Conservation (phyloP, 2,329 filamentous ascomycete genomes). For the Aspergillus caelatus region DNA sequence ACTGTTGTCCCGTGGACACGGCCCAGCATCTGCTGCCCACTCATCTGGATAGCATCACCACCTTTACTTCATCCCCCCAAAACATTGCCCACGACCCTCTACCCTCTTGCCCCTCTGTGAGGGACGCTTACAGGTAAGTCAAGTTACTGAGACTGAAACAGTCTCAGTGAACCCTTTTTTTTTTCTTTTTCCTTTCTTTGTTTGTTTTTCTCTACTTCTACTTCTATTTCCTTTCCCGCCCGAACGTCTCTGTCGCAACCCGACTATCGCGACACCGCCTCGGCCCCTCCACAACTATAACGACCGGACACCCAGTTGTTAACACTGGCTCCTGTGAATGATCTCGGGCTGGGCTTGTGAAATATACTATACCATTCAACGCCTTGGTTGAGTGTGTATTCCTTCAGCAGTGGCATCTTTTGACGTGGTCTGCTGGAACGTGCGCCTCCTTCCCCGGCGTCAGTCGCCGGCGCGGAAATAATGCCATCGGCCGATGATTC, state of each 20-base stretch:
- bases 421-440: conserved; percentile 24
- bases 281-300: conserved; percentile 29
- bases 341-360: conserved; percentile 3
- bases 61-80: conserved; percentile 12
- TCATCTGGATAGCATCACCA: conserved; percentile 11
- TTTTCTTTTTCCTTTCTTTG: conserved; percentile 10
- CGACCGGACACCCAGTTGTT: conserved; percentile 20
- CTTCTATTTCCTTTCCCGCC: conserved; percentile 8
- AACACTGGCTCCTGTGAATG: conserved; percentile 18
- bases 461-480: conserved; percentile 28
- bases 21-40: conserved; percentile 6
- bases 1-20: conserved; percentile 18
- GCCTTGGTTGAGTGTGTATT: conserved; percentile 10
- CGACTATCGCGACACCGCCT: conserved; percentile 40
- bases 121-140: conserved; percentile 27
- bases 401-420: conserved; percentile 11
- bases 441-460: conserved; percentile 21
- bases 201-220: conserved; percentile 3
- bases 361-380: neutral
- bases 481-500: conserved; percentile 43
- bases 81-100: conserved; percentile 9
- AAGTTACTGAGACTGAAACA: conserved; percentile 8
- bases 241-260: conserved; percentile 20
- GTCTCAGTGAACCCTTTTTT: neutral
- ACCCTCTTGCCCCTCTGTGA: conserved; percentile 24